A percentile compares a stretch with the other conserved stretches of the same genome.
phyloP scores from a whole-genome alignment of 768 basidiomycete species.

The Lactarius vividus region DNA sequence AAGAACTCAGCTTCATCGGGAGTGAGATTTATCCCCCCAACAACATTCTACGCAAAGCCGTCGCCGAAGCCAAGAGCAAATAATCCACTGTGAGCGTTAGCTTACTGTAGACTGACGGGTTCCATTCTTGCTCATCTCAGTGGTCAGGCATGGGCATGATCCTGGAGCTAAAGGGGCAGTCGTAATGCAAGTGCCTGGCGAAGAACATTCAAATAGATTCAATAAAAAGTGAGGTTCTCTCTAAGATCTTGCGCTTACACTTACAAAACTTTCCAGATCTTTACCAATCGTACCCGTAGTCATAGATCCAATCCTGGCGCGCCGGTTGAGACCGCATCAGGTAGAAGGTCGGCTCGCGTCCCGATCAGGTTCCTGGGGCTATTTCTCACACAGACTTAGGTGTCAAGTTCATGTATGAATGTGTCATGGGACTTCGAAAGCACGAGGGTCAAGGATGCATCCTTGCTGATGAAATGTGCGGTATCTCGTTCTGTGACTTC shows the following conservation, averaged over 20 bases:
- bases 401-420: slow-evolving; percentile 90
- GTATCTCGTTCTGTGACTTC: slow-evolving; percentile 3
- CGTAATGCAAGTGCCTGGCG: slow-evolving; percentile 78
- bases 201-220: slow-evolving; percentile 59
- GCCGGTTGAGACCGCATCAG: slow-evolving; percentile 84
- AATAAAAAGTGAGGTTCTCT: slow-evolving; percentile 61
- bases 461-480: slow-evolving; percentile 92
- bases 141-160: slow-evolving; percentile 72
- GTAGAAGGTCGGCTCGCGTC: slow-evolving; percentile 58
- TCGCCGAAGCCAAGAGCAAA: slow-evolving; percentile 34
- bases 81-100: slow-evolving; percentile 46
- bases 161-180: slow-evolving; percentile 74
- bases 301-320: slow-evolving; percentile 79
- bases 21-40: slow-evolving; percentile 48
- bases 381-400: slow-evolving; percentile 39
- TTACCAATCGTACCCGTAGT: slow-evolving; percentile 76
- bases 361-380: slow-evolving; percentile 3
- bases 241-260: background rate
- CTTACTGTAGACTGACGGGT: slow-evolving; percentile 1
- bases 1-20: slow-evolving; percentile 26
- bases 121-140: background rate
- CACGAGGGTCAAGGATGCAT: slow-evolving; percentile 94
- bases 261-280: slow-evolving; percentile 42
- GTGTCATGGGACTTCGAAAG: slow-evolving; percentile 89
- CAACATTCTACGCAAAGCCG: slow-evolving; percentile 59